These are phyloP conservation scores for Chrysanthemum makinoi DNA, from an alignment of 129 eudicot species.

Conservation along the genomic window DNA sequence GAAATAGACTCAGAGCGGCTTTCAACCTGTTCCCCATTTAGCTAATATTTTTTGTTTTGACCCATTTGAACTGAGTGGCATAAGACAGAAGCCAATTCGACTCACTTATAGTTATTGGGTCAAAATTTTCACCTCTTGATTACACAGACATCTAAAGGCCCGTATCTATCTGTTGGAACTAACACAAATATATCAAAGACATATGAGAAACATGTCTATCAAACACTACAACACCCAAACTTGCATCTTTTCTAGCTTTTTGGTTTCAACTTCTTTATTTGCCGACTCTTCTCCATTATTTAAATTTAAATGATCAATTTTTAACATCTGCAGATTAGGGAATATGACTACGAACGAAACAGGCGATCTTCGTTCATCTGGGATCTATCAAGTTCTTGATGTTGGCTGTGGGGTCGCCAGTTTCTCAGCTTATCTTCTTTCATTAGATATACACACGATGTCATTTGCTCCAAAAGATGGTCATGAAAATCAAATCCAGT, in stretches of 20 bases:
- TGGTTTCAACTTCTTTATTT: background rate
- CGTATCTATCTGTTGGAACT: background rate
- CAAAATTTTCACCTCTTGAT: background rate
- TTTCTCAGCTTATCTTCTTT: conserved; percentile 93
- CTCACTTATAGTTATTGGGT: background rate
- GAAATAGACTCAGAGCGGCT: background rate
- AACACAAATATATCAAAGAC: conserved; percentile 6
- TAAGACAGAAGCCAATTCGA: background rate
- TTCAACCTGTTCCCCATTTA: background rate
- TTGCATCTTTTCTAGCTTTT: background rate
- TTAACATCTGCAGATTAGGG: conserved; percentile 71
- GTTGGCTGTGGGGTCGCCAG: conserved; percentile 99
- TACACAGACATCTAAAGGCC: background rate
- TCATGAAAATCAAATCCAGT: conserved; percentile 98
- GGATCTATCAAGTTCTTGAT: conserved; percentile 91
- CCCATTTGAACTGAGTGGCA: background rate
- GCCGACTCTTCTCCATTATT: too few species aligned
- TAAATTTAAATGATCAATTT: background rate
- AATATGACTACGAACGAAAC: conserved; percentile 89
- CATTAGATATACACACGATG: conserved; percentile 82
- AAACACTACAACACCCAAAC: background rate
- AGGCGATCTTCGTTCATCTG: conserved; percentile 82
- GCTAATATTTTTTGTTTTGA: background rate
- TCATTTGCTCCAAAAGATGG: conserved; percentile 99
- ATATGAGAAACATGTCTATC: background rate